Base-by-base conservation (phyloP, 1,284 basidiomycete species). In the Termitomyces sp. region DNA sequence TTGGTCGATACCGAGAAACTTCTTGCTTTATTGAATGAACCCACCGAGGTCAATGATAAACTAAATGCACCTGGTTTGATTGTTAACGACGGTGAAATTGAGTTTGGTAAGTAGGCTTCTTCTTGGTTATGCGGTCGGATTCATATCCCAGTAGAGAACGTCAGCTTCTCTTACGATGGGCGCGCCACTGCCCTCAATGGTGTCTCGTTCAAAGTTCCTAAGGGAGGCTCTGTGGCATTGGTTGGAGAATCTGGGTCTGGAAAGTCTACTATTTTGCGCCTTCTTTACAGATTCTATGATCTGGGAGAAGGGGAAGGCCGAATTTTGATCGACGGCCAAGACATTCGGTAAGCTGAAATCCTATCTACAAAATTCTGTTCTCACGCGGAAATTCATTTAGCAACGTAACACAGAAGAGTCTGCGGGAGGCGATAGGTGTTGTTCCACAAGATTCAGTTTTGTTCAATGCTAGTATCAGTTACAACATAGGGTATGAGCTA, bases 201-300 rank as follows among this genome's bases (percentile, higher is more conserved):
- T 21, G 78, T 97, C 48, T 91, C 86, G 7, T 96, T 96, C 78
- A 88, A 83, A 64, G 84, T 94, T 30, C 90, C 86, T 3, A 90
- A 84, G 65, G 88, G 86, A 13, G 83, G 82, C 5, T 86, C 88
- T 10, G 90, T 93, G 10, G 92, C 92, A 0, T 78, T 94, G 26
- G 90, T 94, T 13, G 90, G 87, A 41, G 85, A 90, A 65, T 87
- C 88, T 15, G 90, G 90, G 4, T 76, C 87, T 12, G 88, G 90
- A 39, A 94, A 93, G 68, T 89, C 86, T 7, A 92, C 92, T 0
- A 82, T 94, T 52, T 71, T 93, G 53, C 85, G 91, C 15, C 77
- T 94, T 45, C 76, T 97, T 13, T 96, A 92, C 68, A 81, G 93
- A 44, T 94, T 97, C 73, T 95, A 96, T 68, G 94, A 96, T 65